Evolutionary conservation across 345 rosid species (phyloP).

Genomic region (Citrus mangshanensis): DNA sequence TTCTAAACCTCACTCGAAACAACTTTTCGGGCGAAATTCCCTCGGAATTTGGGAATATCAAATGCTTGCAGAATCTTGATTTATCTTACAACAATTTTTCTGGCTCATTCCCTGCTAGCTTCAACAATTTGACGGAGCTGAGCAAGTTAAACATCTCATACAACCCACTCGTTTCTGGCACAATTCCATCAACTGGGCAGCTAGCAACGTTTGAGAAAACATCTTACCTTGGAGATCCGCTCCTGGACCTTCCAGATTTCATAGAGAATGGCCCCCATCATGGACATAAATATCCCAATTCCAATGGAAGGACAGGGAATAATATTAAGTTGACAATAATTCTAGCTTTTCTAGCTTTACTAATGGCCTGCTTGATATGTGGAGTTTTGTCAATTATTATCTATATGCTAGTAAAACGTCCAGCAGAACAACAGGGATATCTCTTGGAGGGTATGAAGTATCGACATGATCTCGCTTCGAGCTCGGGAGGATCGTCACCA

Average conservation of each 20-base stretch:
- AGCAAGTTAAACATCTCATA: conserved; percentile 85
- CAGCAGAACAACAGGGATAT: conserved; percentile 33
- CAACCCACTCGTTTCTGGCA: conserved; percentile 70
- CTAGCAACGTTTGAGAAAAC: conserved; percentile 67
- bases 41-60: conserved; percentile 49
- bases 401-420: conserved; percentile 38
- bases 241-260: conserved; percentile 48
- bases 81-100: conserved; percentile 83
- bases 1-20: conserved; percentile 65
- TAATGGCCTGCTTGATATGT: conserved; percentile 33
- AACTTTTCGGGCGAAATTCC: conserved; percentile 68
- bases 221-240: conserved; percentile 76
- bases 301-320: conserved; percentile 16
- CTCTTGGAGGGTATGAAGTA: conserved; percentile 49
- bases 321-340: conserved; percentile 29
- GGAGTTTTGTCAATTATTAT: conserved; percentile 44
- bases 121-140: conserved; percentile 52
- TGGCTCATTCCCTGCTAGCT: conserved; percentile 63
- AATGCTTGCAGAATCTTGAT: conserved; percentile 77
- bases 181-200: conserved; percentile 71
- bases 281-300: not conserved
- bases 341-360: conserved; percentile 39
- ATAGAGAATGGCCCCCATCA: conserved; percentile 28
- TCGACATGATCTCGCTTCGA: conserved; percentile 47
- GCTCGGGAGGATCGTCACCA: conserved; percentile 70